Conservation (phyloP, 371 early-diverging fungal species). For the Catenaria anguillulae region DNA sequence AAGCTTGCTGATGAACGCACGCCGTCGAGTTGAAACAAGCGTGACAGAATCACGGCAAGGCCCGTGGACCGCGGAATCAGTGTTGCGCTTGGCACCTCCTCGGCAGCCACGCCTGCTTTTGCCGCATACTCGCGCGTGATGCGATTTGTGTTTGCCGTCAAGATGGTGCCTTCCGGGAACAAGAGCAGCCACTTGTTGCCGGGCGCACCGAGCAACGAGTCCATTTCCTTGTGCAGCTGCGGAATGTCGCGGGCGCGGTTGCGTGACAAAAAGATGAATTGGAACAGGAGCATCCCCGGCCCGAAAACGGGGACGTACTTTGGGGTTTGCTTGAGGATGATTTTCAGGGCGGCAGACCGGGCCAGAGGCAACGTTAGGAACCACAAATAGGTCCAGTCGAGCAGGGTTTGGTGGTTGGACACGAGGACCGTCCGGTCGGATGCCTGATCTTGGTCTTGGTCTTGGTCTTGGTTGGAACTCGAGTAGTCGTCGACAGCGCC, state of each 20-base stretch:
- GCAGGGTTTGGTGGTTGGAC: conserved; percentile 75
- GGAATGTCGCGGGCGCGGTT: conserved; percentile 56
- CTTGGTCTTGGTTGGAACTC: neutral
- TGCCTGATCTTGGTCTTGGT: too few relatives aligned
- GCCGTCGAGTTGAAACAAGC: too few relatives aligned
- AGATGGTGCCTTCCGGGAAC: conserved; percentile 81
- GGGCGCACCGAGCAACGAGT: conserved; percentile 15
- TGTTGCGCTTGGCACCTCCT: conserved; percentile 39
- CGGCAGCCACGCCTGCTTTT: conserved; percentile 23
- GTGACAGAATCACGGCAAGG: conserved; percentile 41
- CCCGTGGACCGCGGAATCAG: conserved; percentile 68
- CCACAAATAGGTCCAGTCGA: conserved; percentile 87
- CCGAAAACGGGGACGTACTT: conserved; percentile 69
- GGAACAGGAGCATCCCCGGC: conserved; percentile 68
- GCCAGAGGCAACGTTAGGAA: conserved; percentile 40
- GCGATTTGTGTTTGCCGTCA: conserved; percentile 31
- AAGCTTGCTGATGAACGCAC: too few relatives aligned
- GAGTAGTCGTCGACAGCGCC: conserved; percentile 16
- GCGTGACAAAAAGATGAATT: conserved; percentile 71
- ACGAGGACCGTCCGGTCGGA: conserved; percentile 26
- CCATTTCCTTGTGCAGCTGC: conserved; percentile 27
- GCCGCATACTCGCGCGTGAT: conserved; percentile 20
- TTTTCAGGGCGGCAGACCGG: conserved; percentile 61
- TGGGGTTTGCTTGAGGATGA: conserved; percentile 63
- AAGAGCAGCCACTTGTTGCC: conserved; percentile 59